Base-by-base conservation (phyloP, 192 early-diverging fungal genomes). In the Pilaira anomala region DNA sequence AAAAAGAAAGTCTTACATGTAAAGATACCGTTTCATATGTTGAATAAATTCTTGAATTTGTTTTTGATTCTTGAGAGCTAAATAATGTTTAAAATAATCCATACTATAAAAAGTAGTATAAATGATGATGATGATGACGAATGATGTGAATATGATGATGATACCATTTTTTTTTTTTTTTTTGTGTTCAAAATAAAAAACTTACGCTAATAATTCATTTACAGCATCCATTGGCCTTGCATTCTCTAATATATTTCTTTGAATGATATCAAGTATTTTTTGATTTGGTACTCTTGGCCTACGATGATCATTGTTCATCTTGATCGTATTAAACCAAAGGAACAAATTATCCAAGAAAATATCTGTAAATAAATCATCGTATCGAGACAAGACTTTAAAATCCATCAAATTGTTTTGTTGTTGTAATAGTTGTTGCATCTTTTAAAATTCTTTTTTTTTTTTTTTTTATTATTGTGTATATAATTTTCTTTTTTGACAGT, bases 301-400 rank as follows among this genome's bases (percentile, higher is more conserved):
- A 16, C 52, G 40, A 41, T 78, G 71, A 50, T 76, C 71, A 8
- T 57, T 57, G 51, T 73, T 78, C 77, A 83, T 81, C 45, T 83
- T 83, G 52, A 78, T 72, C 0, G 79, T 79, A 42, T 67, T 52
- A 56, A 80, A 84, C 82, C 82, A 84, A 9, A 84, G 72, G 42
- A 70, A 56, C 40, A 78, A 25, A 7, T 60, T 67, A 40, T 84
- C 82, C 24, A 84, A 60, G 29, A 81, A 69, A 16, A 81, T 55
- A 53, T 77, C 73, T 18, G 79, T 68, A 52, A 78, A 64, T 9
- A 84, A 45, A 68, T 84, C 82, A 66, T 84, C 82, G 49, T 75
- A 76, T 19, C 65, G 55, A 19, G 81, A 80, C 41, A 83, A 44
- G 26, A 74, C 62, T 12, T 66, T 62, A 60, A 78, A 71, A 33